A percentile compares a stretch with the other conserved stretches of the same genome.
These are phyloP conservation scores for Escallonia rubra DNA, from an alignment of 129 eudicot species.

Conservation along the genomic window DNA sequence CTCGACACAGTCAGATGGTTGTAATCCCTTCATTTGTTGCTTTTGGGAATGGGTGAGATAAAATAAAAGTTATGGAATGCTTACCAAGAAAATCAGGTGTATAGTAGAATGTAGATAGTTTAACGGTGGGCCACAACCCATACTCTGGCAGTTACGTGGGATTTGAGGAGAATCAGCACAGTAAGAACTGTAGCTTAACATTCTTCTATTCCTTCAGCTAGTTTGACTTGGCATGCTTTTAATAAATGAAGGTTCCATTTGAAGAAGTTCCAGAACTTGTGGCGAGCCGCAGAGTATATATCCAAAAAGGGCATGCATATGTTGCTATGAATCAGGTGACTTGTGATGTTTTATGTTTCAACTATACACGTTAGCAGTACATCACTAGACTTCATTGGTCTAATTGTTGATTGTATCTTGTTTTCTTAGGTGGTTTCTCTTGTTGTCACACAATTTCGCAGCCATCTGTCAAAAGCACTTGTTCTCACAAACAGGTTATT, in stretches of 20 bases:
- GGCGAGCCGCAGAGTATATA: constrained; percentile 37
- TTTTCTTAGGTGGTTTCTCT: constrained; percentile 37
- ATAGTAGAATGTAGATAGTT: neutral
- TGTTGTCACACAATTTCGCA: constrained; percentile 46
- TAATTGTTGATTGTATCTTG: constrained; percentile 15
- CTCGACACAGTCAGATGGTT: neutral
- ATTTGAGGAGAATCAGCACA: no score
- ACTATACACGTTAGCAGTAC: constrained; percentile 3
- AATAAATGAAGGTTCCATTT: constrained; percentile 44
- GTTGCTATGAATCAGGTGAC: constrained; percentile 59
- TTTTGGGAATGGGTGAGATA: neutral
- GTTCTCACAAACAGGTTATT: constrained; percentile 86
- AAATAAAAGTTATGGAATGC: neutral
- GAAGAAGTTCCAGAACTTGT: constrained; percentile 58
- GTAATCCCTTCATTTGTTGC: neutral
- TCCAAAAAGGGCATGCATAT: constrained; percentile 50
- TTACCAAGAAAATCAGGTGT: no score
- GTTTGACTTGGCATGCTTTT: constrained; percentile 12
- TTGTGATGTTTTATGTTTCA: constrained; percentile 2
- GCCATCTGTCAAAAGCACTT: constrained; percentile 51
- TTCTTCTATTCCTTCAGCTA: neutral
- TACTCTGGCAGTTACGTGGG: no score
- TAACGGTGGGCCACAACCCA: neutral
- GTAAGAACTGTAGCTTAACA: no score
- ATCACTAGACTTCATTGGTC: neutral